phyloP scores from a whole-genome alignment of 305 asterid species.

The Fraxinus sp. region DNA sequence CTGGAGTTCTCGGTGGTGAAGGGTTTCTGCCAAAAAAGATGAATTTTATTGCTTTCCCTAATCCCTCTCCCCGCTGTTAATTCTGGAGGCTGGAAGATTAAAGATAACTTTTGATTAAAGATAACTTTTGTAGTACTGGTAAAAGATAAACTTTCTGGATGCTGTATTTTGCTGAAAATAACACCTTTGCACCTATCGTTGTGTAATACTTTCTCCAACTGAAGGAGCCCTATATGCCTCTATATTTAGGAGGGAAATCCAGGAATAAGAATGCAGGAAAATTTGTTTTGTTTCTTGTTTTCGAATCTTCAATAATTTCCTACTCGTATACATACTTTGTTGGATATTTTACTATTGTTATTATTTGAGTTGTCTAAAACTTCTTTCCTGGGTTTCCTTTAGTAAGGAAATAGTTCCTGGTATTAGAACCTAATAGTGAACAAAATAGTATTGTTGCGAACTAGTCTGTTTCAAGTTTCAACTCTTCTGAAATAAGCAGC shows the following conservation, averaged over 20 bases:
- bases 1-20: not conserved
- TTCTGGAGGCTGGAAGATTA: not conserved
- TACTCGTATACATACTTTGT: not conserved
- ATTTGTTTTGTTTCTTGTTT: not conserved
- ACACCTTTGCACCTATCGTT: not conserved
- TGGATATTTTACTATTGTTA: not conserved
- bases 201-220: not conserved
- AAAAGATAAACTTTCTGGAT: not conserved
- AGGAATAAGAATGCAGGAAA: not conserved
- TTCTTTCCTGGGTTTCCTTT: not conserved
- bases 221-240: not conserved
- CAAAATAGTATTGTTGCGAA: not conserved
- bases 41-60: not conserved
- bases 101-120: not conserved
- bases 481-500: constrained; percentile 3
- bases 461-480: not conserved
- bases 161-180: not conserved
- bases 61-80: not conserved
- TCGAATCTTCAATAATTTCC: not conserved
- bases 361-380: constrained; percentile 12
- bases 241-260: not conserved
- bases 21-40: not conserved
- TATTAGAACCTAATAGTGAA: constrained; percentile 1
- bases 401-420: not conserved
- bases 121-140: not conserved